Evolutionary conservation across 2,329 filamentous ascomycete genomes (phyloP).

Genomic region (Apiospora malaysiana): DNA sequence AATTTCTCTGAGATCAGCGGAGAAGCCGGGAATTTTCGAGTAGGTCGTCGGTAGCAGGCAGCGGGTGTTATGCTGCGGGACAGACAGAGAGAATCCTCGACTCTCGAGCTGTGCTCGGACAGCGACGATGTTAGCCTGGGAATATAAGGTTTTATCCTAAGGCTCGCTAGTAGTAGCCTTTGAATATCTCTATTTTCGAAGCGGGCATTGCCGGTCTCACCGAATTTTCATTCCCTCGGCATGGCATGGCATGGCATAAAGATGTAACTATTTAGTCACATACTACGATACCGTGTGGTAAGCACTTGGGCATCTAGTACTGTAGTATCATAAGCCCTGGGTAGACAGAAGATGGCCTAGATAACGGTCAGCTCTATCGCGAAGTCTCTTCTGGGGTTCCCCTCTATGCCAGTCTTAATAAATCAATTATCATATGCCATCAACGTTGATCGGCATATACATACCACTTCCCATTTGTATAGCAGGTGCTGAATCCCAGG

Average conservation of each 20-base stretch:
- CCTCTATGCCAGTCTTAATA: background rate
- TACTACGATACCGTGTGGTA: background rate
- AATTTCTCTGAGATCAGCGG: background rate
- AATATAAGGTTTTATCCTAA: conserved; percentile 14
- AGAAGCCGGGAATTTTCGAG: background rate
- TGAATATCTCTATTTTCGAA: conserved; percentile 8
- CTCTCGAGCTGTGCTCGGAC: background rate
- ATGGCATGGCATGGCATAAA: background rate
- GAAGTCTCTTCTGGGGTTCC: background rate
- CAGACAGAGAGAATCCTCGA: background rate
- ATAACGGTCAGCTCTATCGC: conserved; percentile 7
- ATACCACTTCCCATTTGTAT: background rate
- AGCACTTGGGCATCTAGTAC: too few relatives aligned
- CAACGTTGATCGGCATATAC: background rate
- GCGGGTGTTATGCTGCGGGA: background rate
- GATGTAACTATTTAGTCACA: background rate
- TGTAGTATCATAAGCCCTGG: too few relatives aligned
- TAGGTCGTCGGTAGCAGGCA: background rate
- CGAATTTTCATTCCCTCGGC: background rate
- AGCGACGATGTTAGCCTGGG: background rate
- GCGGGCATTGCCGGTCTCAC: background rate
- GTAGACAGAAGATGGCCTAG: background rate
- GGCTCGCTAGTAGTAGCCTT: conserved; percentile 4
- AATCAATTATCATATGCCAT: background rate
- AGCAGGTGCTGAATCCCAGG: background rate